Percentiles rank a stretch among this genome's conserved stretches.
phyloP scores from a whole-genome alignment of 805 yeast species.

The Wickerhamomyces kurtzmanii region DNA sequence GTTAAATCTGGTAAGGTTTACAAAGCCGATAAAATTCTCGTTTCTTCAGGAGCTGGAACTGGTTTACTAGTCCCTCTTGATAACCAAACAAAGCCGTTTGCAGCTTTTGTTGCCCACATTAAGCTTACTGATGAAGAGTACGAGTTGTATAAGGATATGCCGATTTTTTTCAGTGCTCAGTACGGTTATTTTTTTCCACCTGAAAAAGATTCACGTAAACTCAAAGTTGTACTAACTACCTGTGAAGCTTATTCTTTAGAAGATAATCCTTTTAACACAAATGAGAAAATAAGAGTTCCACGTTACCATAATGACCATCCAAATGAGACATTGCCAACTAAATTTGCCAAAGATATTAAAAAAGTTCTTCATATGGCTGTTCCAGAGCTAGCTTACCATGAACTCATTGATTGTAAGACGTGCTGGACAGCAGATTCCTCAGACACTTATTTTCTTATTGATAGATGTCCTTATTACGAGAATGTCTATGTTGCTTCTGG shows the following conservation, averaged over 20 bases:
- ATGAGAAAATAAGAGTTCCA: slow-evolving; percentile 18
- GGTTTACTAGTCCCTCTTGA: slow-evolving; percentile 21
- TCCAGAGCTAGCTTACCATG: slow-evolving; percentile 20
- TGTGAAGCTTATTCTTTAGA: slow-evolving; percentile 17
- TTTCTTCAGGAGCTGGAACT: slow-evolving; percentile 30
- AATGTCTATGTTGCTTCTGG: slow-evolving; percentile 23
- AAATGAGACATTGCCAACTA: too few species aligned
- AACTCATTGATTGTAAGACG: slow-evolving; percentile 19
- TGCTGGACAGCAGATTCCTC: slow-evolving; percentile 29
- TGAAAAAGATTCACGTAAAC: slow-evolving; percentile 25
- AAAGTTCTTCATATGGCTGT: slow-evolving; percentile 19
- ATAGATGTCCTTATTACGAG: slow-evolving; percentile 19
- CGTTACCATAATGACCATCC: slow-evolving; percentile 20
- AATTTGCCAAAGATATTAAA: slow-evolving; percentile 24
- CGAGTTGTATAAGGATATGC: slow-evolving; percentile 17
- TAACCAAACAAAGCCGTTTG: slow-evolving; percentile 18
- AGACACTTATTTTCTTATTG: slow-evolving; percentile 21
- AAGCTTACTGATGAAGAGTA: slow-evolving; percentile 24
- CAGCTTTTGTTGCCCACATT: slow-evolving; percentile 30
- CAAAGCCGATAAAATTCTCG: slow-evolving; percentile 18
- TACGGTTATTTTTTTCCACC: slow-evolving; percentile 34
- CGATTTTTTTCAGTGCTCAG: slow-evolving; percentile 26
- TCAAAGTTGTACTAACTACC: slow-evolving; percentile 23
- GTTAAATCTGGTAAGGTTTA: slow-evolving; percentile 17
- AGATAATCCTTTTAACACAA: background rate